Conservation (phyloP, 129 eudicot genomes). For the Artemisia argyi region DNA sequence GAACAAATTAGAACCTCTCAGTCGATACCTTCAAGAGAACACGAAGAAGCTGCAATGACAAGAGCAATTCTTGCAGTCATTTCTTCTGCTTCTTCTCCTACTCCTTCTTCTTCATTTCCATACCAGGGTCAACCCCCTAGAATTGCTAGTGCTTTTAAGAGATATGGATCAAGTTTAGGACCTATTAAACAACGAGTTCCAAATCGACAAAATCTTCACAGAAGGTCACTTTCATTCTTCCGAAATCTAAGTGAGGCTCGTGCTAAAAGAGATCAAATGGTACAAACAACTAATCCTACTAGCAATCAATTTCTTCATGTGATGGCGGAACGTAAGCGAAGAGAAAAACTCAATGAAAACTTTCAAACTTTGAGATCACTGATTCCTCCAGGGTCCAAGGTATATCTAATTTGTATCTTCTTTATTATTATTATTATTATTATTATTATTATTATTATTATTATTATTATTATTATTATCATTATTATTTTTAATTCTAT, state of each 20-base stretch:
- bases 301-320: conserved; percentile 60
- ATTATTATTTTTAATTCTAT: too few species aligned
- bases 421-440: too few species aligned
- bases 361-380: conserved; percentile 70
- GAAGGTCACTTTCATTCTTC: conserved; percentile 42
- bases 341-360: conserved; percentile 76
- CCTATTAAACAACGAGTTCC: conserved; percentile 23
- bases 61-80: conserved; percentile 60
- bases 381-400: conserved; percentile 89
- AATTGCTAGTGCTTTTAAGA: conserved; percentile 52
- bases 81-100: conserved; percentile 37
- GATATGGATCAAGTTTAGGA: conserved; percentile 29
- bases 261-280: conserved; percentile 22
- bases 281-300: conserved; percentile 37
- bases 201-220: conserved; percentile 42
- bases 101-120: conserved; percentile 34
- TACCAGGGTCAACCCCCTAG: conserved; percentile 24
- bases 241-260: conserved; percentile 34
- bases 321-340: conserved; percentile 66
- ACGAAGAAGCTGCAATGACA: conserved; percentile 61
- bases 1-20: conserved; percentile 36
- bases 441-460: too few species aligned
- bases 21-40: conserved; percentile 45
- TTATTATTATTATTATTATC: too few species aligned
- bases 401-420: too few species aligned